Evolutionary conservation across 805 yeast genomes (phyloP), one percentile per base, ranked within the genome.

Genomic region (Barnettozyma sp.): DNA sequence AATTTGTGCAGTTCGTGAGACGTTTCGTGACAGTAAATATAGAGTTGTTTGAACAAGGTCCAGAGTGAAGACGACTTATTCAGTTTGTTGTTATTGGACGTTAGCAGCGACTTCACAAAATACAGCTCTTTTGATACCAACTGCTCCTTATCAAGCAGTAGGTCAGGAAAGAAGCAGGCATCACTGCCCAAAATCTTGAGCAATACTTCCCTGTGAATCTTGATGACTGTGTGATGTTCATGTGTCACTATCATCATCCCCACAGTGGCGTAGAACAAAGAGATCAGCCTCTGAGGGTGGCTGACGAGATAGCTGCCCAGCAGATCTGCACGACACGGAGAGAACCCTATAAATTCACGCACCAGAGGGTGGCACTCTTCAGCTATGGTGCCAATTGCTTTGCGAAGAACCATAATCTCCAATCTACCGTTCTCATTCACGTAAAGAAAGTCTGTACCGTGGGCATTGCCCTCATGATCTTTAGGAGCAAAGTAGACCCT

Each of bases 11-110:
- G 4, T 12, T 17, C 16, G 1, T 20, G 4, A 0, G 21, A n/a
- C 15, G 30, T 22, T 13, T 36, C 48, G 15, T 17, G 15, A 7
- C 29, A 34, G 17, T 22, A 24, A 6, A 54, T 39, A 30, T 44
- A 49, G 8, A 64, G 32, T 36, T 55, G 56, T 24, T 54, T 56
- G 41, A 59, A 56, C 7, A 57, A 37, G 6, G 44, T 40, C 68
- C 68, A 64, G 17, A 62, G 32, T 5, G 66, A 55, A 2, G 68
- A 59, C 1, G 68, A 64, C 40, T 63, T 63, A 43, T 64, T 64
- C 17, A 61, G 27, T 24, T 54, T 54, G 38, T 56, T 53, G 26
- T 51, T 54, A 19, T 59, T 48, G 5, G 64, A 61, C 8, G 54
- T 54, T 24, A 64, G 40, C 4, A 62, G 40, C 3, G 49, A 33